Evolutionary conservation across 2,329 filamentous ascomycete genomes (phyloP).

Genomic region (Simplicillium aogashimaense): DNA sequence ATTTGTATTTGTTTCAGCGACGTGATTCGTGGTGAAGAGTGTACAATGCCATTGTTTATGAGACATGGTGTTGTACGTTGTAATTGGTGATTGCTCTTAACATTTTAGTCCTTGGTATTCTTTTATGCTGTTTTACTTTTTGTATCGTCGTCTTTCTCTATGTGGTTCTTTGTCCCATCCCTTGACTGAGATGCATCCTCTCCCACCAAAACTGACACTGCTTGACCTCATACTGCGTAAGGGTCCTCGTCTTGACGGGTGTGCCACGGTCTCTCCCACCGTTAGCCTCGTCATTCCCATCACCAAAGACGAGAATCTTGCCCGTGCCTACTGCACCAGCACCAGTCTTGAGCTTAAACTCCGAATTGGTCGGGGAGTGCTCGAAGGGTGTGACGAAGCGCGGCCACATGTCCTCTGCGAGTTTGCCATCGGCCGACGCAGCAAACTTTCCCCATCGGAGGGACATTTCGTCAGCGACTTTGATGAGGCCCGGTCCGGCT

Average conservation of each 20-base stretch:
- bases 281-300: conserved; percentile 46
- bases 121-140: too few species aligned
- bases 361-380: background rate
- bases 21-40: too few species aligned
- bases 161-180: background rate
- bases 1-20: background rate
- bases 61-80: too few species aligned
- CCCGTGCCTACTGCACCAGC: conserved; percentile 15
- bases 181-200: conserved; percentile 20
- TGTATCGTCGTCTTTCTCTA: background rate
- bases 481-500: conserved; percentile 23
- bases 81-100: too few species aligned
- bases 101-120: too few species aligned
- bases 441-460: conserved; percentile 27
- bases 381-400: conserved; percentile 29
- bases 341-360: conserved; percentile 1
- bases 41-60: too few species aligned
- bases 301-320: conserved; percentile 44
- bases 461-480: conserved; percentile 30
- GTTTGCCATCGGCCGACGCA: conserved; percentile 16
- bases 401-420: conserved; percentile 25
- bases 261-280: conserved; percentile 26
- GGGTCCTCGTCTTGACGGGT: conserved; percentile 28
- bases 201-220: conserved; percentile 55
- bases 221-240: conserved; percentile 32